Evolutionary conservation across 225 moss, liverwort and hornwort species (phyloP).

Genomic region (Asterella californica): DNA sequence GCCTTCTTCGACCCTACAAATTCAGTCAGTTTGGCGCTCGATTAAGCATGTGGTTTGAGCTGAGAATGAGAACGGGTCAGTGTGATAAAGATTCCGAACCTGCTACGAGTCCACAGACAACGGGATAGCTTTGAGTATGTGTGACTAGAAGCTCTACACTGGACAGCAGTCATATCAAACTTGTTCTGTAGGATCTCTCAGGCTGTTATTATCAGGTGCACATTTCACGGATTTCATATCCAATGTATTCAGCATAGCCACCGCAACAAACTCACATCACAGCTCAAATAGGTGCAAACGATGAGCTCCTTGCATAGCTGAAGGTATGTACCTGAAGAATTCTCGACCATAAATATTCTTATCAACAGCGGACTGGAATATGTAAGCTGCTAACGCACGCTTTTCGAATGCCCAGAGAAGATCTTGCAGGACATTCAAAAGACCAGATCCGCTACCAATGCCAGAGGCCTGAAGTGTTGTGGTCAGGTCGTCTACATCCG

Average conservation of each 20-base stretch:
- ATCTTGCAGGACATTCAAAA: slow-evolving; percentile 76
- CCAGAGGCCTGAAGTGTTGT: slow-evolving; percentile 45
- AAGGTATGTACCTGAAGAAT: slow-evolving; percentile 47
- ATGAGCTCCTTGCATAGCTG: not conserved
- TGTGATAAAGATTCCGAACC: not conserved
- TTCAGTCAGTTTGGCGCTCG: not conserved
- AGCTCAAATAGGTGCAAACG: not conserved
- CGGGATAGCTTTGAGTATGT: not conserved
- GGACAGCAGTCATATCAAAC: no score
- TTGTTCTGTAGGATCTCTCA: no score
- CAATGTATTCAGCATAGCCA: no score
- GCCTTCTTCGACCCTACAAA: slow-evolving; percentile 63
- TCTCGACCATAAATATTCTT: slow-evolving; percentile 65
- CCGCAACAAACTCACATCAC: not conserved
- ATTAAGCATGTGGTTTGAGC: not conserved
- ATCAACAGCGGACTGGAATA: slow-evolving; percentile 58
- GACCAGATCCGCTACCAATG: slow-evolving; percentile 67
- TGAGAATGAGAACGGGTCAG: not conserved
- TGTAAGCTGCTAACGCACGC: slow-evolving; percentile 57
- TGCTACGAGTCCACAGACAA: not conserved
- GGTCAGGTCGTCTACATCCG: slow-evolving; percentile 62
- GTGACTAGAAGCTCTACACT: no score
- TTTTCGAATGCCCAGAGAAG: slow-evolving; percentile 85
- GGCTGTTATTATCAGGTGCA: no score
- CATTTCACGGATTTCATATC: no score